A percentile compares a stretch with the other conserved stretches of the same genome.
Conservation (phyloP, 129 eudicot species). For the Ambrosia trifida region DNA sequence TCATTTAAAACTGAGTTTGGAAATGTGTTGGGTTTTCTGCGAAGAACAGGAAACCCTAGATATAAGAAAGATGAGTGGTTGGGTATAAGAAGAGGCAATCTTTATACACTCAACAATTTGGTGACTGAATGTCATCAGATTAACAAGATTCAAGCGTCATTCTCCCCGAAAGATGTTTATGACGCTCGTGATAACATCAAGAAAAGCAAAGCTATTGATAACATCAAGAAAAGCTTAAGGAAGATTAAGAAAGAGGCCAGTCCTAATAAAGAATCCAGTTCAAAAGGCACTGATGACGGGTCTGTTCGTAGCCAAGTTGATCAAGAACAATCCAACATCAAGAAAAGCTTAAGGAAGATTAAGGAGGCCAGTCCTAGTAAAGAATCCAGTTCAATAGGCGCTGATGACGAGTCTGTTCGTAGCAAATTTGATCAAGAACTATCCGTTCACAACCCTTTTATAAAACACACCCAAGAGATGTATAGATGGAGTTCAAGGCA, state of each 20-base stretch:
- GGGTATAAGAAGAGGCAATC: slow-evolving; percentile 34
- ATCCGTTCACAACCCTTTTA: background rate
- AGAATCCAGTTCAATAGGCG: slow-evolving; percentile 7
- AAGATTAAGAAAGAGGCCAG: slow-evolving; percentile 9
- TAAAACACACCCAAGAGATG: slow-evolving; percentile 6
- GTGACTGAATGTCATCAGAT: slow-evolving; percentile 38
- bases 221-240: too few species aligned
- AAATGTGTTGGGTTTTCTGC: background rate
- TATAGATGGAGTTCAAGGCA: slow-evolving; percentile 48
- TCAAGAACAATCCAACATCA: background rate
- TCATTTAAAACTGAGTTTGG: slow-evolving; percentile 5
- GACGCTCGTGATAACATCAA: slow-evolving; percentile 10
- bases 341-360: slow-evolving; percentile 36
- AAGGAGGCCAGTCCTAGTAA: slow-evolving; percentile 12
- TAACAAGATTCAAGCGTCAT: slow-evolving; percentile 18
- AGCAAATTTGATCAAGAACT: background rate
- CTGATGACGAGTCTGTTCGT: background rate
- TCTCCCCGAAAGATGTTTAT: background rate
- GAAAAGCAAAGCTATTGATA: too few species aligned
- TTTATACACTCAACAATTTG: slow-evolving; percentile 42
- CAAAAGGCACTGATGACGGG: background rate
- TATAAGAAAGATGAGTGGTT: background rate
- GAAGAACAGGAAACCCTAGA: too few species aligned
- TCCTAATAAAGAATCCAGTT: background rate
- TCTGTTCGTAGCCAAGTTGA: background rate